Evolutionary conservation across 129 eudicot genomes (phyloP).

Genomic region (Centella asiatica): DNA sequence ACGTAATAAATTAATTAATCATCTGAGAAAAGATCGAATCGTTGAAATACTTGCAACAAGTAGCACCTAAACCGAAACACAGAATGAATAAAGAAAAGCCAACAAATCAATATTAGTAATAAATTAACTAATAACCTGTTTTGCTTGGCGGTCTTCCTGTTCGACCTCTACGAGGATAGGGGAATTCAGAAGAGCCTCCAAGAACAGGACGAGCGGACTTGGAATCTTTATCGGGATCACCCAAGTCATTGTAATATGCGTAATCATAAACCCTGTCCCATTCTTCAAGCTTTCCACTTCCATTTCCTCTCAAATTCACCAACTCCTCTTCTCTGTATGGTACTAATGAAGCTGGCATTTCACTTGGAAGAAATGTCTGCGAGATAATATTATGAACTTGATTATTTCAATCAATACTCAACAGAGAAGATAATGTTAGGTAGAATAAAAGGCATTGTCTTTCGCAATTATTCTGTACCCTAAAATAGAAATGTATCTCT

Average conservation of each 20-base stretch:
- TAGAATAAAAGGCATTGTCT: too few relatives aligned
- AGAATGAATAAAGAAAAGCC: too few relatives aligned
- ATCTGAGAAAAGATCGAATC: too few relatives aligned
- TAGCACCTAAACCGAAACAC: too few relatives aligned
- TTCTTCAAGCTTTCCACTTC: slow-evolving; percentile 34
- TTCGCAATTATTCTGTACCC: too few relatives aligned
- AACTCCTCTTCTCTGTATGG: slow-evolving; percentile 38
- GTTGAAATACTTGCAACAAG: too few relatives aligned
- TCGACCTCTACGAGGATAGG: slow-evolving; percentile 52
- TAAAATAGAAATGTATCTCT: too few relatives aligned
- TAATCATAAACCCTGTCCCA: slow-evolving; percentile 57
- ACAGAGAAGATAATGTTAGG: too few relatives aligned
- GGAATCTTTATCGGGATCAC: slow-evolving; percentile 38
- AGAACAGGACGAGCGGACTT: slow-evolving; percentile 28
- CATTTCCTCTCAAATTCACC: slow-evolving; percentile 36
- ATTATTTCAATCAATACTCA: not conserved
- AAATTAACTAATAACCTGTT: not conserved
- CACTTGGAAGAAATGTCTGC: slow-evolving; percentile 39
- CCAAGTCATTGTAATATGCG: slow-evolving; percentile 43
- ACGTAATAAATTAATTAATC: too few relatives aligned
- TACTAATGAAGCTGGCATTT: slow-evolving; percentile 32
- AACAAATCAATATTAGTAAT: too few relatives aligned
- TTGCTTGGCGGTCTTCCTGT: slow-evolving; percentile 13
- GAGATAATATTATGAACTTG: not conserved
- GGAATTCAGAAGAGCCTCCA: slow-evolving; percentile 40